These are phyloP conservation scores for Phialophora verrucosa DNA, from an alignment of 2,329 filamentous ascomycete genomes.

Conservation along the genomic window DNA sequence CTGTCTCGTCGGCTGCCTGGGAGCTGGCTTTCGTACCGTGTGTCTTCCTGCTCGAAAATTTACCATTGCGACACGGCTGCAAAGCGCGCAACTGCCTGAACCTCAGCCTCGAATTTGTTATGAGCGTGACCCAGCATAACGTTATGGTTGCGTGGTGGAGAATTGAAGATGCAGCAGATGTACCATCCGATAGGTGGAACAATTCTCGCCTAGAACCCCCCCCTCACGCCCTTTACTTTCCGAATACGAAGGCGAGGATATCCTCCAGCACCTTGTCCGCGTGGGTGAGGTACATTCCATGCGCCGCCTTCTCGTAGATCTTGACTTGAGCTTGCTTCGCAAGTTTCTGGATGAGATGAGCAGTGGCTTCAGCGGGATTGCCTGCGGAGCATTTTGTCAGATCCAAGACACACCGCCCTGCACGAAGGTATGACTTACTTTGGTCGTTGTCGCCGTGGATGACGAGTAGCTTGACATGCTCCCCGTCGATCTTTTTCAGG, in stretches of 20 bases:
- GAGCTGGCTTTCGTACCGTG: neutral
- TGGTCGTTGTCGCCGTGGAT: slow-evolving; percentile 43
- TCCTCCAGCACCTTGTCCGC: slow-evolving; percentile 35
- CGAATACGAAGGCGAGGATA: slow-evolving; percentile 34
- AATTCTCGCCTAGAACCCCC: neutral
- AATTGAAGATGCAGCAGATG: neutral
- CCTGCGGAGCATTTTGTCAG: slow-evolving; percentile 26
- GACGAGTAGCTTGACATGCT: slow-evolving; percentile 38
- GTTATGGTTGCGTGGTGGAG: slow-evolving; percentile 26
- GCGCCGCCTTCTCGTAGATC: slow-evolving; percentile 41
- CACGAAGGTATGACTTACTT: slow-evolving; percentile 25
- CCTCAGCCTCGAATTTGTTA: neutral
- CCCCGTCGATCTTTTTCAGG: slow-evolving; percentile 32
- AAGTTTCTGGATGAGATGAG: slow-evolving; percentile 39
- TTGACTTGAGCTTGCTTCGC: slow-evolving; percentile 39
- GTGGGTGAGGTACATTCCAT: slow-evolving; percentile 40
- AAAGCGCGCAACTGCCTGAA: neutral
- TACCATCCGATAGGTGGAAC: neutral
- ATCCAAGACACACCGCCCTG: neutral
- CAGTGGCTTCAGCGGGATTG: slow-evolving; percentile 39
- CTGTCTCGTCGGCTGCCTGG: neutral
- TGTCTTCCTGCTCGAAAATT: neutral
- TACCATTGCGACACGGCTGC: neutral
- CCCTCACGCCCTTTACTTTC: slow-evolving; percentile 4
- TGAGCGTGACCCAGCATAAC: slow-evolving; percentile 14